Evolutionary conservation across 805 yeast genomes (phyloP), one percentile per base, ranked within the genome.

Genomic region (Brettanomyces sp.): DNA sequence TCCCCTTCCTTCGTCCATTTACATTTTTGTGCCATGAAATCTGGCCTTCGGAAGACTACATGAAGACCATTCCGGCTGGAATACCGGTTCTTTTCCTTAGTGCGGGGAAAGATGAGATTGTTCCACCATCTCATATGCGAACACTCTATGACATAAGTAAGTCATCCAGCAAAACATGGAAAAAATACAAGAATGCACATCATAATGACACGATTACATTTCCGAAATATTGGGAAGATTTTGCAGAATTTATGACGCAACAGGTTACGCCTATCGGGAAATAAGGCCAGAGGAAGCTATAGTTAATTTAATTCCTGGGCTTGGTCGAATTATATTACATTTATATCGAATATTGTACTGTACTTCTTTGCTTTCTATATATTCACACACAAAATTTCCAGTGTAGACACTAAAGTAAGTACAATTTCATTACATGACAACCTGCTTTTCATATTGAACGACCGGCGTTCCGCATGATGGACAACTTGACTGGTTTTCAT

Each of bases 141-240:
- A 57, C 56, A 42, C 69, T 89, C 23, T 82, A 63, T 57, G 74
- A 70, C 32, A 52, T 79, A 46, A 68, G 82, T 47, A 70, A 75
- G 24, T 65, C 81, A 35, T 56, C 61, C 1, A 58, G 63, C 13
- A 89, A 88, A 60, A 61, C 64, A 28, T 72, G 77, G 52, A 67
- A 73, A 45, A 72, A 65, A 46, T 87, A 76, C 51, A 75, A 74
- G 24, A 68, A 74, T 36, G 82, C 88, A 2, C 72, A 70, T 46
- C 99, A 91, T 63, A 91, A 91, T 57, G 95, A 89, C 58, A 88
- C 97, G 0, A 78, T 85, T 35, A 56, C 76, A 4, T 87, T 82
- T 56, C 79, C 78, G 1, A 79, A 77, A 11, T 91, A 91, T 62
- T 93, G 96, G 96, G 77, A 75, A 6, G 70, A 67, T 28, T 67